Conservation (phyloP, 2,329 filamentous ascomycete species). For the Beauveria medogensis region DNA sequence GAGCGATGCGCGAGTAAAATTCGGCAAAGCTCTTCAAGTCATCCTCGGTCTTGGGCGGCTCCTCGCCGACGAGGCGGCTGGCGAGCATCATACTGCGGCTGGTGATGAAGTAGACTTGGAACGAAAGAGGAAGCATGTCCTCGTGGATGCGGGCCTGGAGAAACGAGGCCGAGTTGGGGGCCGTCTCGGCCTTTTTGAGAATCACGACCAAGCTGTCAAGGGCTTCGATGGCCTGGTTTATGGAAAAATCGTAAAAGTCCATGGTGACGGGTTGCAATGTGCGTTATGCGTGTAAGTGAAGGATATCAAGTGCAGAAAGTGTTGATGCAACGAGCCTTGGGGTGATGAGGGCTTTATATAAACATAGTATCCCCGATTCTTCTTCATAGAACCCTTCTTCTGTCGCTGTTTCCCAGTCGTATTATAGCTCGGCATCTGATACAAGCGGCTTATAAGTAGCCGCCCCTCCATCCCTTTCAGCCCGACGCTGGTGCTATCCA, state of each 20-base stretch:
- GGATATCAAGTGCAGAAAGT: background rate
- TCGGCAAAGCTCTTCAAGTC: conserved; percentile 26
- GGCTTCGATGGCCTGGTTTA: conserved; percentile 24
- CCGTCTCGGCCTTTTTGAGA: conserved; percentile 28
- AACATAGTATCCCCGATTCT: background rate
- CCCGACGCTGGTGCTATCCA: background rate
- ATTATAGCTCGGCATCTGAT: background rate
- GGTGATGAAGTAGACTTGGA: conserved; percentile 30
- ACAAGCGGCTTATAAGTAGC: background rate
- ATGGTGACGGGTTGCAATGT: conserved; percentile 20
- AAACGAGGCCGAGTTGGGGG: conserved; percentile 24
- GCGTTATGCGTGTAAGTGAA: background rate
- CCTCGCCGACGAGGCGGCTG: conserved; percentile 25
- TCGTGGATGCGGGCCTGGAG: conserved; percentile 25
- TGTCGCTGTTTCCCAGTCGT: background rate
- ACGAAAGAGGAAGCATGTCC: conserved; percentile 36
- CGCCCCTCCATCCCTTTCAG: background rate
- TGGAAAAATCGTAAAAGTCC: conserved; percentile 32
- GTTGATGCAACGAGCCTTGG: background rate
- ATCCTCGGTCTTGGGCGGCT: conserved; percentile 18
- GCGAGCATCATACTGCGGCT: conserved; percentile 24
- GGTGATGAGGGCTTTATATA: conserved; percentile 6
- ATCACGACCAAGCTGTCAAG: conserved; percentile 26
- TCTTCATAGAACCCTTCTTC: background rate
- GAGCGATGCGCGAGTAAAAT: conserved; percentile 25